Conservation (phyloP, 192 early-diverging fungal genomes). For the Linderina pennispora region DNA sequence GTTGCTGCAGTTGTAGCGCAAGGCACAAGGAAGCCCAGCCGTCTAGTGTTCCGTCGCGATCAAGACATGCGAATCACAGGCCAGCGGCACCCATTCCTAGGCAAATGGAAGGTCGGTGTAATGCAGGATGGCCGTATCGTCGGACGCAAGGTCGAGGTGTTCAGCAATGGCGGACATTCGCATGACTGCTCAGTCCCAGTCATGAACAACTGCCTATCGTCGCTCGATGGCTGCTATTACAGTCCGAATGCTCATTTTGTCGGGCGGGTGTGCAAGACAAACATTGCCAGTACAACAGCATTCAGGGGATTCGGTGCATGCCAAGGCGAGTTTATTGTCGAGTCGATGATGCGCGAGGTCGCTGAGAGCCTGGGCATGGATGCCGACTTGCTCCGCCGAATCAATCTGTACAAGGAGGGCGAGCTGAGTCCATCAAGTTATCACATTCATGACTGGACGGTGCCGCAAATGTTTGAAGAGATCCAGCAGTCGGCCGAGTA, state of each 20-base stretch:
- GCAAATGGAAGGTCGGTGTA: conserved; percentile 64
- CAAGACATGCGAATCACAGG: conserved; percentile 63
- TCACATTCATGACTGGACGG: conserved; percentile 45
- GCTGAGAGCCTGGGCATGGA: conserved; percentile 55
- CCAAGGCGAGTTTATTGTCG: conserved; percentile 71
- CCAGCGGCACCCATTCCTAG: conserved; percentile 65
- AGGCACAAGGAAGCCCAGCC: conserved; percentile 52
- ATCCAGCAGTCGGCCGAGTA: conserved; percentile 50
- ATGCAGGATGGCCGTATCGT: conserved; percentile 57
- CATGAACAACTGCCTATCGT: conserved; percentile 56
- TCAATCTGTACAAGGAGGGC: conserved; percentile 59
- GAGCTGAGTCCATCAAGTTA: conserved; percentile 42
- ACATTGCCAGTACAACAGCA: conserved; percentile 67
- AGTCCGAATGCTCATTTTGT: conserved; percentile 55
- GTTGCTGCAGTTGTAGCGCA: conserved; percentile 57
- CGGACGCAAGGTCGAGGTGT: conserved; percentile 50
- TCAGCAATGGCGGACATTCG: conserved; percentile 49
- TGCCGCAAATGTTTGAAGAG: conserved; percentile 54
- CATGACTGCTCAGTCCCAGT: conserved; percentile 50
- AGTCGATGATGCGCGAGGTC: conserved; percentile 61
- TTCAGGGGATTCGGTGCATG: conserved; percentile 72
- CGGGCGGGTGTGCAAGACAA: conserved; percentile 63
- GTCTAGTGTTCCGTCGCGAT: conserved; percentile 64
- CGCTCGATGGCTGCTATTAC: conserved; percentile 61
- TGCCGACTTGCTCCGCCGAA: conserved; percentile 49